Evolutionary conservation across 305 asterid genomes (phyloP).

Genomic region (Rubia balearica): DNA sequence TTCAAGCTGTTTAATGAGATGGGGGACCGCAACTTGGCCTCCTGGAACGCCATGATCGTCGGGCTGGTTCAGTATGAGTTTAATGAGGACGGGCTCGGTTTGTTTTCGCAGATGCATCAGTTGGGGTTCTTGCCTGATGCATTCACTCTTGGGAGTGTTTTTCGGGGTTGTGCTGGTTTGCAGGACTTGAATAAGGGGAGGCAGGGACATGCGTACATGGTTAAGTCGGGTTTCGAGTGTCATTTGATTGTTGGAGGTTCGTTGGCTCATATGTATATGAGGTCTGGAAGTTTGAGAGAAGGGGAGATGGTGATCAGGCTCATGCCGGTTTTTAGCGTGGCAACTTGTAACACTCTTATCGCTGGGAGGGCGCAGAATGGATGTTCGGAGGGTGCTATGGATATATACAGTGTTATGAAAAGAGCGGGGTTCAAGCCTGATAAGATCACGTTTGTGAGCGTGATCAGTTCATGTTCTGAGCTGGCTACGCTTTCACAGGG

Average conservation of each 20-base stretch:
- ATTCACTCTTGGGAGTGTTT: constrained; percentile 67
- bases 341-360: constrained; percentile 66
- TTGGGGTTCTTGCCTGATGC: constrained; percentile 59
- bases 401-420: constrained; percentile 55
- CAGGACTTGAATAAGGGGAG: constrained; percentile 56
- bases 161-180: constrained; percentile 91
- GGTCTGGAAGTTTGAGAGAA: constrained; percentile 51
- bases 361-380: constrained; percentile 81
- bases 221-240: constrained; percentile 46
- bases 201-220: constrained; percentile 53
- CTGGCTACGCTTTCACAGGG: constrained; percentile 79
- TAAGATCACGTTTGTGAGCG: constrained; percentile 72
- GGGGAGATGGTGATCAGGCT: constrained; percentile 55
- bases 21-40: constrained; percentile 58
- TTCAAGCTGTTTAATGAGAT: constrained; percentile 50
- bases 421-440: constrained; percentile 56
- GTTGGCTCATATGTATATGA: constrained; percentile 79
- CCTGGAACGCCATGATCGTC: constrained; percentile 83
- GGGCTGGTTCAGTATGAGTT: constrained; percentile 57
- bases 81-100: constrained; percentile 48
- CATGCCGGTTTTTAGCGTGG: constrained; percentile 51
- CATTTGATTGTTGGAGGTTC: constrained; percentile 70
- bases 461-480: constrained; percentile 69
- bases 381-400: constrained; percentile 46
- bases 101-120: constrained; percentile 50